Percentiles rank a stretch among this genome's conserved stretches.
Evolutionary conservation across 148 eudicot genomes (phyloP).

Genomic region (Rhododendron molle): DNA sequence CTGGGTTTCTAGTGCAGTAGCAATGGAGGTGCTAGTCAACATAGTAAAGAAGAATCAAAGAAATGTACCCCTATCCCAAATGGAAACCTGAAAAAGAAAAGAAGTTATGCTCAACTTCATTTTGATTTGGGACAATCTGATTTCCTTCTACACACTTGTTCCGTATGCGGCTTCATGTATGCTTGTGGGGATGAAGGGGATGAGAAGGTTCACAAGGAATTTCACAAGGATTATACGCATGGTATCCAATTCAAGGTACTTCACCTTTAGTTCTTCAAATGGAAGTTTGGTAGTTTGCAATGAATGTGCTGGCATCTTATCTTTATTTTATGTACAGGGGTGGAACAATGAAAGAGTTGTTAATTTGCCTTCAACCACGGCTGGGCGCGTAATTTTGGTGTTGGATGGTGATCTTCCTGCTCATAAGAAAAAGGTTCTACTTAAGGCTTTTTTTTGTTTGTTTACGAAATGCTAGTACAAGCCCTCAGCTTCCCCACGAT

Average conservation of each 20-base stretch:
- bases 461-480: neutral
- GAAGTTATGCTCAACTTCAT: constrained; percentile 20
- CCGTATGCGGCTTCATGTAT: constrained; percentile 16
- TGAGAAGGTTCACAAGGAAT: constrained; percentile 23
- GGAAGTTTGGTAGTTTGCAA: neutral
- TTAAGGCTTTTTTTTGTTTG: no score
- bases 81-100: constrained; percentile 14
- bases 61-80: neutral
- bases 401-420: constrained; percentile 19
- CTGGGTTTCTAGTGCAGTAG: constrained; percentile 7
- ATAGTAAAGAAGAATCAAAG: constrained; percentile 5
- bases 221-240: constrained; percentile 18
- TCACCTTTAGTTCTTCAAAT: neutral
- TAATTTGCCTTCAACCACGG: neutral
- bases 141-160: constrained; percentile 21
- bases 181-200: constrained; percentile 21
- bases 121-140: constrained; percentile 21
- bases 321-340: constrained; percentile 7
- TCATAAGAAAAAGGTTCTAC: constrained; percentile 23
- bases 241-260: constrained; percentile 22
- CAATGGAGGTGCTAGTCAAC: constrained; percentile 6
- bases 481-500: neutral
- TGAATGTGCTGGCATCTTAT: neutral
- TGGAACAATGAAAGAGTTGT: constrained; percentile 20
- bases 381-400: constrained; percentile 17